phyloP scores from a whole-genome alignment of 257 asterid species.

The Nicotiana otophora region DNA sequence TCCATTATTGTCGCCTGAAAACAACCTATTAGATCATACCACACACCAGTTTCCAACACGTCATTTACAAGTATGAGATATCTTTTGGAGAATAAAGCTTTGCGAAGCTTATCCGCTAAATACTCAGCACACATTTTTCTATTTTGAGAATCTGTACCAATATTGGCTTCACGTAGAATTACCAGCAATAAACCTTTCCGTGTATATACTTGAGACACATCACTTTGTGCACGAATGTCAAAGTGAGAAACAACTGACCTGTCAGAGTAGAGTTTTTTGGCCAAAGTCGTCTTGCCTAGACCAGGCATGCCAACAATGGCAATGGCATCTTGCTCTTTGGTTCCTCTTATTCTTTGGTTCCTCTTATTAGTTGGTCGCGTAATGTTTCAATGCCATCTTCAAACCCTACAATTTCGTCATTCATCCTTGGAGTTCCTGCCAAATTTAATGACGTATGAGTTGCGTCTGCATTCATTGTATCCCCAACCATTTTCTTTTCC shows the following conservation, averaged over 20 bases:
- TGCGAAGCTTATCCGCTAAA: not conserved
- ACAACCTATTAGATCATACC: not conserved
- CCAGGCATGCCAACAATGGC: slow-evolving; percentile 17
- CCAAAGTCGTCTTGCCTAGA: slow-evolving; percentile 10
- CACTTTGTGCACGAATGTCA: not conserved
- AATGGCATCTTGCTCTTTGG: not conserved
- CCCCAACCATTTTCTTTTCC: not conserved
- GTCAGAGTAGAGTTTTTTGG: not conserved
- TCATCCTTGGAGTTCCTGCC: not conserved
- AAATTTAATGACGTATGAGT: not conserved
- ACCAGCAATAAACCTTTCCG: not conserved
- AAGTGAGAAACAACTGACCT: not conserved
- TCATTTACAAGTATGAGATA: slow-evolving; percentile 17
- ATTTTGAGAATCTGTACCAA: accelerated
- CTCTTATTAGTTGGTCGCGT: not conserved
- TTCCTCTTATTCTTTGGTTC: not conserved
- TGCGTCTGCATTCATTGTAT: not conserved
- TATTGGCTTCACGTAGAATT: not conserved
- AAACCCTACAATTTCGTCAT: not conserved
- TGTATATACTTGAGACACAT: not conserved
- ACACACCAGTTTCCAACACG: not conserved
- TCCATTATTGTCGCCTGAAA: not conserved
- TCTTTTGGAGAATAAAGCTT: not conserved
- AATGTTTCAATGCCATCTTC: not conserved
- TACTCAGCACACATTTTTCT: not conserved